Evolutionary conservation across 2,329 filamentous ascomycete species (phyloP).

Genomic region (Fusarium sp.): DNA sequence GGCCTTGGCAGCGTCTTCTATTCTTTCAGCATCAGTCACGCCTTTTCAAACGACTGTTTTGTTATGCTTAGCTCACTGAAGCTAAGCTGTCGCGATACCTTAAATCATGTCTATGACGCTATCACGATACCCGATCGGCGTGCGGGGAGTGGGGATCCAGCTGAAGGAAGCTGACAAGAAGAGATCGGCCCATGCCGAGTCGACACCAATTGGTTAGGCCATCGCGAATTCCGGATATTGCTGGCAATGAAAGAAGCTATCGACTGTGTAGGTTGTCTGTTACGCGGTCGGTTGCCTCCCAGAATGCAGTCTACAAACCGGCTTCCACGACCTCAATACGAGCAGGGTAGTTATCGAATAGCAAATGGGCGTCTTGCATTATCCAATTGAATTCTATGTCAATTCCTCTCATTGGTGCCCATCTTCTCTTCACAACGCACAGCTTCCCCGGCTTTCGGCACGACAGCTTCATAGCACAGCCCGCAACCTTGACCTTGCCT

Average conservation of each 20-base stretch:
- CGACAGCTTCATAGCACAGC: constrained; percentile 15
- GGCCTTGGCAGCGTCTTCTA: constrained; percentile 39
- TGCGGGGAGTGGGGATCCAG: constrained; percentile 32
- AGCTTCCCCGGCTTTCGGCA: constrained; percentile 23
- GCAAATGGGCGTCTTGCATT: constrained; percentile 21
- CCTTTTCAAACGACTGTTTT: constrained; percentile 15
- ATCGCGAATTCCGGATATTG: constrained; percentile 19
- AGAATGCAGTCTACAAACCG: constrained; percentile 26
- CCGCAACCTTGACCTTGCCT: constrained; percentile 17
- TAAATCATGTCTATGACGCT: constrained; percentile 43
- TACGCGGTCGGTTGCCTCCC: constrained; percentile 32
- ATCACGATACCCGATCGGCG: constrained; percentile 33
- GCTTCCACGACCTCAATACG: constrained; percentile 23
- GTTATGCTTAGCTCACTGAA: constrained; percentile 13
- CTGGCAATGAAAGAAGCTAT: constrained; percentile 24
- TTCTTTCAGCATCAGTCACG: constrained; percentile 14
- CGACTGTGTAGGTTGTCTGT: constrained; percentile 37
- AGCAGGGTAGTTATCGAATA: constrained; percentile 28
- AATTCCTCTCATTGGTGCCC: constrained; percentile 9
- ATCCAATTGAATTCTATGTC: constrained; percentile 28
- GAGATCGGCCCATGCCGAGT: constrained; percentile 7
- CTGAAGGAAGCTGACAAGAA: constrained; percentile 11
- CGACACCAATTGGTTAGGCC: constrained; percentile 14
- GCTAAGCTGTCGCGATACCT: constrained; percentile 25
- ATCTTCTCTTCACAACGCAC: constrained; percentile 13